Conservation (phyloP, 2,329 filamentous ascomycete genomes). For the Fusarium anthophilum region DNA sequence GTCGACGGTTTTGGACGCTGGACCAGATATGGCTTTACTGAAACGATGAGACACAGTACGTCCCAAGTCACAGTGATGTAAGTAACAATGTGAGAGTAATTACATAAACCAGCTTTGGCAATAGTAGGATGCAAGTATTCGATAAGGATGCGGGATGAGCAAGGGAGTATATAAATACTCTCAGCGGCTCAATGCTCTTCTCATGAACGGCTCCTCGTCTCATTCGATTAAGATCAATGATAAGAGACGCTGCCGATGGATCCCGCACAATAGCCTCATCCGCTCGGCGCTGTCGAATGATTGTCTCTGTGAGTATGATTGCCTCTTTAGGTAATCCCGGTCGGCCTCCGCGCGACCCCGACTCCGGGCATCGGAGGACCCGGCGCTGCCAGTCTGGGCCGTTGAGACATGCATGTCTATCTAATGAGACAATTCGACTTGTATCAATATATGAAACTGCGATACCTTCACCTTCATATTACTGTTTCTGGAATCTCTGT, state of each 20-base stretch:
- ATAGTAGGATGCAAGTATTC: neutral
- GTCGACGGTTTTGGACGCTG: neutral
- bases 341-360: slow-evolving; percentile 35
- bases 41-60: neutral
- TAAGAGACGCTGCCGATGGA: slow-evolving; percentile 21
- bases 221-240: neutral
- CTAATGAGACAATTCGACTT: neutral
- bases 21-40: neutral
- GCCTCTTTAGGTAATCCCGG: slow-evolving; percentile 35
- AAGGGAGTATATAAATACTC: neutral
- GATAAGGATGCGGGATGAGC: neutral
- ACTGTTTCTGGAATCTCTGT: neutral
- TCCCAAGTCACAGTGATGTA: neutral
- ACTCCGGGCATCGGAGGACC: slow-evolving; percentile 33
- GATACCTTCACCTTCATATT: neutral
- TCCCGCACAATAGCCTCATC: slow-evolving; percentile 39
- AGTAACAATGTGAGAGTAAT: neutral
- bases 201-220: slow-evolving; percentile 2
- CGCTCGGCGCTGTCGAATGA: slow-evolving; percentile 26
- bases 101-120: neutral
- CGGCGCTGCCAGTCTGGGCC: neutral
- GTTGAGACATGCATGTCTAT: neutral
- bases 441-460: neutral
- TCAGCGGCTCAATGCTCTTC: neutral
- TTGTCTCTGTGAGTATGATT: slow-evolving; percentile 17